Conservation (phyloP, 2,329 filamentous ascomycete species). For the Cladosporium sp. region DNA sequence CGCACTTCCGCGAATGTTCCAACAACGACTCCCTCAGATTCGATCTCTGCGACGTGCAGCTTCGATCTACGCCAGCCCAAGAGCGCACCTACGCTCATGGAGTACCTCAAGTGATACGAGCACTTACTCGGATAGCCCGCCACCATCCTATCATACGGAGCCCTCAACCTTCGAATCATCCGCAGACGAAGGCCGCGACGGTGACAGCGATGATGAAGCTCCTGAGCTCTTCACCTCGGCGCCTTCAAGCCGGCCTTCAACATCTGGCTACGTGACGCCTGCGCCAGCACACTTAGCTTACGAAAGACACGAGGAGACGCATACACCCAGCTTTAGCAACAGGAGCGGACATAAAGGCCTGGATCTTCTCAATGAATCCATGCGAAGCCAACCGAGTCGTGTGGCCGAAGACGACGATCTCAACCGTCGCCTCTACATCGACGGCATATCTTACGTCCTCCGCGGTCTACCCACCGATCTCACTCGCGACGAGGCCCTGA, state of each 20-base stretch:
- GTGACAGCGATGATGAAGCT: background rate
- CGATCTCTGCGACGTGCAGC: conserved; percentile 11
- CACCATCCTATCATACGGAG: conserved; percentile 6
- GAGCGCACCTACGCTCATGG: background rate
- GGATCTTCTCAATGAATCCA: conserved; percentile 10
- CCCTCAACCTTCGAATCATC: background rate
- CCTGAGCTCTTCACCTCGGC: conserved; percentile 10
- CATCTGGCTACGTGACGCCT: conserved; percentile 8
- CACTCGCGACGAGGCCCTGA: conserved; percentile 54
- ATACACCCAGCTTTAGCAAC: background rate
- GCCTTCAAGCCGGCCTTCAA: conserved; percentile 13
- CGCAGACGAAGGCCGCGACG: background rate
- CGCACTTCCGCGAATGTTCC: conserved; percentile 8
- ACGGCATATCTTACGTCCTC: conserved; percentile 65
- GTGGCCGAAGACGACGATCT: background rate
- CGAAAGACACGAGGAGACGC: background rate
- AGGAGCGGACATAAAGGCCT: conserved; percentile 10
- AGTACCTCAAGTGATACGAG: conserved; percentile 1
- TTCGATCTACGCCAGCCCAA: conserved; percentile 7
- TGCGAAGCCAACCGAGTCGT: background rate
- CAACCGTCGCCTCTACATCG: conserved; percentile 58
- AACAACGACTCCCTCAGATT: conserved; percentile 7
- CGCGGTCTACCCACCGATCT: conserved; percentile 61
- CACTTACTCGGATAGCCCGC: conserved; percentile 8
- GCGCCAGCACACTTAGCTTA: background rate